phyloP scores from a whole-genome alignment of 1,139 yeast species.

The Suhomyces guaymorum region DNA sequence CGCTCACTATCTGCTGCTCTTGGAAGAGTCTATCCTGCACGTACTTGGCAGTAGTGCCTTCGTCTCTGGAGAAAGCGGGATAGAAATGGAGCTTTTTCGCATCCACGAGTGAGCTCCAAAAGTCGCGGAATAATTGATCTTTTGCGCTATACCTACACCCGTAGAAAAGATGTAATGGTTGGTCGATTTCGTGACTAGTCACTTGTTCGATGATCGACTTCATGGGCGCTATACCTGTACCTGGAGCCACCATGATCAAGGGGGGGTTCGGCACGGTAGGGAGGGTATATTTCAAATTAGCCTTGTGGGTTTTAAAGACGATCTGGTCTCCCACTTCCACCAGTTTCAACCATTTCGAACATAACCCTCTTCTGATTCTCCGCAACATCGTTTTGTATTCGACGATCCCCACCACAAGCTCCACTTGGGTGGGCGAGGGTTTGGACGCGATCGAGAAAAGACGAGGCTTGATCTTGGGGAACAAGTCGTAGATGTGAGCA shows the following conservation, averaged over 20 bases:
- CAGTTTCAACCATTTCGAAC: slow-evolving; percentile 72
- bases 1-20: slow-evolving; percentile 48
- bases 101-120: slow-evolving; percentile 46
- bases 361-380: slow-evolving; percentile 75
- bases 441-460: slow-evolving; percentile 78
- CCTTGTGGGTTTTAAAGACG: slow-evolving; percentile 56
- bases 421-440: slow-evolving; percentile 47
- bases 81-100: slow-evolving; percentile 24
- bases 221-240: slow-evolving; percentile 93
- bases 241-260: slow-evolving; percentile 76
- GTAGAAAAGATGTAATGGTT: slow-evolving; percentile 55
- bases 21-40: slow-evolving; percentile 72
- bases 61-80: slow-evolving; percentile 25
- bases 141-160: slow-evolving; percentile 72
- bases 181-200: slow-evolving; percentile 17
- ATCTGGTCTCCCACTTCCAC: slow-evolving; percentile 51
- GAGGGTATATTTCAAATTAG: slow-evolving; percentile 37
- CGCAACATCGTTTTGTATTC: slow-evolving; percentile 82
- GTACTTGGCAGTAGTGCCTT: slow-evolving; percentile 51
- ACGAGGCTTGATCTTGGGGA: slow-evolving; percentile 80
- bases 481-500: slow-evolving; percentile 68
- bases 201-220: slow-evolving; percentile 56
- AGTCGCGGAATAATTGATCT: slow-evolving; percentile 65
- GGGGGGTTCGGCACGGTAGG: slow-evolving; percentile 41
- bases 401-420: slow-evolving; percentile 78